Base-by-base conservation (phyloP, 176 grass and related monocot genomes). In the Oryza meridionalis region DNA sequence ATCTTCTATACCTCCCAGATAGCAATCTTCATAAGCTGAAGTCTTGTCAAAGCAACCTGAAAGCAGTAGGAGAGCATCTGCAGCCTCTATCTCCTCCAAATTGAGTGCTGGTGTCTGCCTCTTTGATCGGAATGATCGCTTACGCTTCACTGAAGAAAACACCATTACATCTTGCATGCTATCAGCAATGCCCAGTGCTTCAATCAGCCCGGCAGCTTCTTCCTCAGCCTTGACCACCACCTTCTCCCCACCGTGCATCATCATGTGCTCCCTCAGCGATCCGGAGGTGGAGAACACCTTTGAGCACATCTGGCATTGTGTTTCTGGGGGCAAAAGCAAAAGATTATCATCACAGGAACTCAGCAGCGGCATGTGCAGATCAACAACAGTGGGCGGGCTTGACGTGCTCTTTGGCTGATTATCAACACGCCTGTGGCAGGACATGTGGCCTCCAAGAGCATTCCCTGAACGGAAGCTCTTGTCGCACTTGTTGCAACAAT, bases 361-460 rank as follows among this genome's bases (percentile, higher is more conserved):
- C 65, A 84, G 72, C 40, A 81, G 66, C 21, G 12, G 40, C 40
- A 73, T 37, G 62, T 71, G 80, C 42, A 77, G 17, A 44, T 70
- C 72, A 4, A 51, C 27, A 40, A 42, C 29, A 71, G 16, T 49
- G 50, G 73, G 27, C n/a, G 40, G 65, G 38, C 38, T 71, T 40
- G 31, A 43, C 19, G 6, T 77, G 77, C 72, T 78, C 82, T 78
- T 80, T 78, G 24, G 63, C 25, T 80, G 38, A 29, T 80, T 50
- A 11, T 32, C 53, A 0, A 14, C 17, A 55, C 27, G 67, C 80
- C 73, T 27, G 84, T 92, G 91, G n/a, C 46, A n/a, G 3, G 87
- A 64, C 91, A 90, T 92, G 61, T 92, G 91, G 46, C 91, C 90
- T 64, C 90, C 84, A 64, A 92, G 84, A 64, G 84, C 77, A 45